Evolutionary conservation across 345 rosid species (phyloP).

Genomic region (Triadica sebifera): DNA sequence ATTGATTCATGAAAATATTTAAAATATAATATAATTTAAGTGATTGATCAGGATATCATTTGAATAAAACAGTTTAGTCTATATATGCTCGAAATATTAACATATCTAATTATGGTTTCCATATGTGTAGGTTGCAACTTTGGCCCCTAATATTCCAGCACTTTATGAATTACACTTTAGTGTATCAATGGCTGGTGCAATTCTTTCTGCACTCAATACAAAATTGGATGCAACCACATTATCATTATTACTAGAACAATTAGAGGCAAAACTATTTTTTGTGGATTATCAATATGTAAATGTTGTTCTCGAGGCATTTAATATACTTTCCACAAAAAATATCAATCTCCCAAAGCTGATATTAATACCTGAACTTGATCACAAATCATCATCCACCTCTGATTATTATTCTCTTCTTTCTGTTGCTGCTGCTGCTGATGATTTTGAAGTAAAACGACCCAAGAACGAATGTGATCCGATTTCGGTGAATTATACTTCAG

Average conservation of each 20-base stretch:
- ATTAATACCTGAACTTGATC: conserved; percentile 26
- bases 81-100: not conserved
- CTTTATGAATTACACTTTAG: conserved; percentile 54
- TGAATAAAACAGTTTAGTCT: too few relatives aligned
- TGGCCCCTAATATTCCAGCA: conserved; percentile 66
- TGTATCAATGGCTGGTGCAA: conserved; percentile 63
- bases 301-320: conserved; percentile 25
- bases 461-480: conserved; percentile 47
- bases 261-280: conserved; percentile 41
- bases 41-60: too few relatives aligned
- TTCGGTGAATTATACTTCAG: conserved; percentile 54
- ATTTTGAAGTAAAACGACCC: conserved; percentile 34
- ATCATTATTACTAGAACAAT: conserved; percentile 24
- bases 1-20: too few relatives aligned
- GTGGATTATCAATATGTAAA: conserved; percentile 36
- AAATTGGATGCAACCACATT: conserved; percentile 36
- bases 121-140: conserved; percentile 44
- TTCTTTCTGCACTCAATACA: conserved; percentile 41
- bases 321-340: conserved; percentile 12
- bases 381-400: not conserved
- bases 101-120: not conserved
- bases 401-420: conserved; percentile 35
- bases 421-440: conserved; percentile 12
- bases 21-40: too few relatives aligned
- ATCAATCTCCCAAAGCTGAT: conserved; percentile 31